phyloP scores from a whole-genome alignment of 495 filamentous ascomycete species.

The Neurospora sp. region DNA sequence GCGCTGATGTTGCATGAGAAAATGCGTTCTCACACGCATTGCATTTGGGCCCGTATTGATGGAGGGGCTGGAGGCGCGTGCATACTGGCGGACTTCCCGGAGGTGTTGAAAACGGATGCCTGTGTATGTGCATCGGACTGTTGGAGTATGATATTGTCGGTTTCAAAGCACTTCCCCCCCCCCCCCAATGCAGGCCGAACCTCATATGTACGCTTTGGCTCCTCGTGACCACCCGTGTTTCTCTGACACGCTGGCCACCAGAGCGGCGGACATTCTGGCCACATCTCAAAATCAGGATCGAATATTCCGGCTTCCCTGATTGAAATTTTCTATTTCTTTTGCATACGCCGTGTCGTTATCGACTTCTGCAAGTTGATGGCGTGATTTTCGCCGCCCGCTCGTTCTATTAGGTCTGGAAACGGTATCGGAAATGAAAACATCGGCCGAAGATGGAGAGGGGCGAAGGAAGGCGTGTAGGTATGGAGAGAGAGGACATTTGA shows the following conservation, averaged over 20 bases:
- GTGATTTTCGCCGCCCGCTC: not conserved
- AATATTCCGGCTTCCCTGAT: not conserved
- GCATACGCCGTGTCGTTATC: not conserved
- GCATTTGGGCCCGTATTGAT: not conserved
- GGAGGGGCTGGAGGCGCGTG: not conserved
- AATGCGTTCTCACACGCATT: not conserved
- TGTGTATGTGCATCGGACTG: not conserved
- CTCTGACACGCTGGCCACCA: not conserved
- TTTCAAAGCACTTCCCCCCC: not conserved
- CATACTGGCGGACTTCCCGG: not conserved
- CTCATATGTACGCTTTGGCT: not conserved
- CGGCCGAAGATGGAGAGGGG: not conserved
- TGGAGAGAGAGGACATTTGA: not conserved
- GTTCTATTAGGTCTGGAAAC: not conserved
- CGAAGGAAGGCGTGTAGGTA: not conserved
- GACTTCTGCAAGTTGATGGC: not conserved
- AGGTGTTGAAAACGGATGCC: not conserved
- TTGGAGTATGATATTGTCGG: not conserved
- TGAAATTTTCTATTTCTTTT: not conserved
- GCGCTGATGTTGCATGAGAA: not conserved
- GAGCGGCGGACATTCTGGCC: not conserved
- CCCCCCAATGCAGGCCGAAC: not conserved
- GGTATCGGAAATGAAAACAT: not conserved
- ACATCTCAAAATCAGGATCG: not conserved
- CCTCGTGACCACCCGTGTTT: not conserved